Evolutionary conservation across 2,329 filamentous ascomycete genomes (phyloP).

Genomic region (Thelonectria rubi): DNA sequence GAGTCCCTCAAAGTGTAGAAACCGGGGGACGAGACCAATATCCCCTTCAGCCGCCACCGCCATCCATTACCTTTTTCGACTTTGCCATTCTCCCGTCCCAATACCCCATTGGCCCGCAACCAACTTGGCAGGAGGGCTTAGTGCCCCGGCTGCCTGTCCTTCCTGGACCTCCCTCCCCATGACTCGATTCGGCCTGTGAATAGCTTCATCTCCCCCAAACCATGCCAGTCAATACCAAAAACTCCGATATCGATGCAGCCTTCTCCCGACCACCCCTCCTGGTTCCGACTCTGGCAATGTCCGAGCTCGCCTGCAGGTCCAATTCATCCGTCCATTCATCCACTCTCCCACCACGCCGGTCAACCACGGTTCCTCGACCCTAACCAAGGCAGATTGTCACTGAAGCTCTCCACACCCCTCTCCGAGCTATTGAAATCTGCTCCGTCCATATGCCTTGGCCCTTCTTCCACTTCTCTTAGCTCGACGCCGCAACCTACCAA

Average conservation of each 20-base stretch:
- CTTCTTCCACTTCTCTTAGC: not conserved
- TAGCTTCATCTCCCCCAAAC: not conserved
- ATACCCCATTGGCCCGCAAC: not conserved
- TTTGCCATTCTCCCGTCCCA: not conserved
- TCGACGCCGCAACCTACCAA: not conserved
- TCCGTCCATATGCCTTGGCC: not conserved
- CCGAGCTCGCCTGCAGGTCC: not conserved
- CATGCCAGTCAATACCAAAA: not conserved
- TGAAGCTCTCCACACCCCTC: not conserved
- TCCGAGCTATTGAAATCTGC: not conserved
- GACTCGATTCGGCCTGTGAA: not conserved
- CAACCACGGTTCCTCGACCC: not conserved
- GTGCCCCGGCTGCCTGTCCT: not conserved
- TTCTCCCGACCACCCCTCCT: not conserved
- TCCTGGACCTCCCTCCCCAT: not conserved
- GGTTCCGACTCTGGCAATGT: not conserved
- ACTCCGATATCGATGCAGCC: not conserved
- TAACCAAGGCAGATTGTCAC: slow-evolving; percentile 10
- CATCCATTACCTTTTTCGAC: no score
- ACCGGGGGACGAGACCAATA: no score
- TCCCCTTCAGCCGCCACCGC: no score
- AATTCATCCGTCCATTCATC: not conserved
- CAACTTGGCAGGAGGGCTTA: not conserved
- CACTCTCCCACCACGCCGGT: not conserved
- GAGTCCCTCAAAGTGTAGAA: no score